These are phyloP conservation scores for Gossypium raimondii DNA, from an alignment of 345 rosid genomes.

Conservation along the genomic window DNA sequence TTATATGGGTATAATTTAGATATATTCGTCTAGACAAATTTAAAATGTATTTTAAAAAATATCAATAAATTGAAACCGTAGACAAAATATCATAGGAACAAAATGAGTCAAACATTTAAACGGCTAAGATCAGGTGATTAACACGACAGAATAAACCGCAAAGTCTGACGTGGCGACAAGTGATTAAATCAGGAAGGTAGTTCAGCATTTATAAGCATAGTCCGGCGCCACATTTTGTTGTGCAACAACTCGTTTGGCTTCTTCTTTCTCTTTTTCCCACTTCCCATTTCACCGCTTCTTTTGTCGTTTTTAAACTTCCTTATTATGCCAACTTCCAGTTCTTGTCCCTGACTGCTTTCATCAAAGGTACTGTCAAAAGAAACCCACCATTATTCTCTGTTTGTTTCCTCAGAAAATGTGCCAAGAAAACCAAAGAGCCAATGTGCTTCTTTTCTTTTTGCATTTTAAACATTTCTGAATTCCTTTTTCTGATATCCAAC, in stretches of 20 bases:
- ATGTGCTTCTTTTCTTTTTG: background rate
- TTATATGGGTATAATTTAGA: too few relatives aligned
- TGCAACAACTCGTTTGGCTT: background rate
- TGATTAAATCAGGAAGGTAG: background rate
- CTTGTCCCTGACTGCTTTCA: conserved; percentile 9
- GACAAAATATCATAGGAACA: too few relatives aligned
- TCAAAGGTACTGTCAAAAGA: background rate
- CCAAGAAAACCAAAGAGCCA: background rate
- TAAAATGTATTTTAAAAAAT: too few relatives aligned
- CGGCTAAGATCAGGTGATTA: background rate
- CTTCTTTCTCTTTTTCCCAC: background rate
- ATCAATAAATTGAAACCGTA: too few relatives aligned
- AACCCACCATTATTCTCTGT: background rate
- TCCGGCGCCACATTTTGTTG: background rate
- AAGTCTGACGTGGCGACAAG: background rate
- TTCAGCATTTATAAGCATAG: background rate
- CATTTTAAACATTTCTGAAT: background rate
- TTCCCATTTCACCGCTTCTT: background rate
- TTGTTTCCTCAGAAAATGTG: conserved; percentile 1
- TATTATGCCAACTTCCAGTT: background rate
- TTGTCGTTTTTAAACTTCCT: background rate
- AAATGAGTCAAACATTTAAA: background rate
- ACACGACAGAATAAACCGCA: background rate
- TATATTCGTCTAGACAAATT: too few relatives aligned
- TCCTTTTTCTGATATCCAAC: background rate